Evolutionary conservation across 2,329 filamentous ascomycete genomes (phyloP).

Genomic region (Nigrospora osmanthi): DNA sequence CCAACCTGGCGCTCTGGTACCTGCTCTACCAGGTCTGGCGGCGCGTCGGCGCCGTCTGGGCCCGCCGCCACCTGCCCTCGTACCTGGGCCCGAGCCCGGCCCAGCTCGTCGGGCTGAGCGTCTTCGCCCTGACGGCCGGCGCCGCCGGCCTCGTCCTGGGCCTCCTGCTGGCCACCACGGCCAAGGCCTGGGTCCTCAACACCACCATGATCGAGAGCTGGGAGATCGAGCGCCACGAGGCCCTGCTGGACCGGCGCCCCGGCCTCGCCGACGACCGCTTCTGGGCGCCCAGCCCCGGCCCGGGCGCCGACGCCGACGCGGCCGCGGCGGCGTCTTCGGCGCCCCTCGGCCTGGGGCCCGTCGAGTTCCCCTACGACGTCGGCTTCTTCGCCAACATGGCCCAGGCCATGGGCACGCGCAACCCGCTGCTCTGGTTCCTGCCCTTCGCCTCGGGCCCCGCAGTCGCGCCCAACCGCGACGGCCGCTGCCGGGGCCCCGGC

Average conservation of each 20-base stretch:
- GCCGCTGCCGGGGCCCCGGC: conserved; percentile 26
- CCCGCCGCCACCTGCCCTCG: conserved; percentile 57
- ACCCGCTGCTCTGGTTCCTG: conserved; percentile 60
- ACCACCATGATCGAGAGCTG: conserved; percentile 76
- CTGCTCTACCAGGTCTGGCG: conserved; percentile 54
- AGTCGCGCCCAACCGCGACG: conserved; percentile 22
- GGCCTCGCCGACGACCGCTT: conserved; percentile 27
- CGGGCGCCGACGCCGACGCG: conserved; percentile 11
- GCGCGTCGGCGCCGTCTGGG: conserved; percentile 55
- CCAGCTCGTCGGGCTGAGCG: conserved; percentile 53
- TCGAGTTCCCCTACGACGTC: conserved; percentile 79
- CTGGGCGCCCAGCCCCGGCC: conserved; percentile 20
- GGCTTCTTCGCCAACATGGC: conserved; percentile 67
- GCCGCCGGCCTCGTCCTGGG: conserved; percentile 53
- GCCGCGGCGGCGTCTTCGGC: conserved; percentile 28
- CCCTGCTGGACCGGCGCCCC: conserved; percentile 38
- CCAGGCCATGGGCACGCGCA: conserved; percentile 66
- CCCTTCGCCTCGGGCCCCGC: conserved; percentile 51
- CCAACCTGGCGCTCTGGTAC: conserved; percentile 56
- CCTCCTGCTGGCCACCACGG: conserved; percentile 57
- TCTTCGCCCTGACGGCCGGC: conserved; percentile 49
- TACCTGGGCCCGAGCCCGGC: conserved; percentile 62
- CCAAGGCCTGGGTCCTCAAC: conserved; percentile 57
- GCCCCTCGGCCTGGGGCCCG: conserved; percentile 48
- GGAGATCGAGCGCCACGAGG: conserved; percentile 60